Base-by-base conservation (phyloP, 2,329 filamentous ascomycete species). In the Pseudogymnoascus sp. region DNA sequence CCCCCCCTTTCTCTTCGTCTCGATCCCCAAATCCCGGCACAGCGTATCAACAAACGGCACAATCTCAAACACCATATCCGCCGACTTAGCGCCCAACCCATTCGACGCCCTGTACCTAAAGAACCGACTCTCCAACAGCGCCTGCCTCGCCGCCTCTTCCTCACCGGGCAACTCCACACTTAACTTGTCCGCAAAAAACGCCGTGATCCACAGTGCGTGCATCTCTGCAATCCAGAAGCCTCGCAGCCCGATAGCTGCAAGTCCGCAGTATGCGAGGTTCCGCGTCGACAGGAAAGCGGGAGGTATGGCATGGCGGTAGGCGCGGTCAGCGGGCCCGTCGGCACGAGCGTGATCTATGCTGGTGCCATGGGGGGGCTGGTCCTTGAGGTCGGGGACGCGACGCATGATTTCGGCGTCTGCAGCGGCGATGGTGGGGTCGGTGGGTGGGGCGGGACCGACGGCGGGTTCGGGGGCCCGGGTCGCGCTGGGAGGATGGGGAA, bases 21-120 rank as follows among this genome's bases (percentile, higher is more conserved):
- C 75, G 61, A 91, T 72, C 0, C 83, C 87, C 63, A 91, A 68
- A 71, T 93, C 89, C 5, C 76, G 74, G 65, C 89, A 71, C 69
- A 93, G 71, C 69, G 86, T 68, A 72, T 92, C 89, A 12, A 90
- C 71, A 61, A 90, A 93, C 3, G 88, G 88, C 60, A 93, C 72
- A 0, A 82, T 83, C 71, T 93, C 90, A 69, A 92, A 92, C 14
- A 90, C 85, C 67, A 91, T 87, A 71, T 89, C 88, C 0, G 86
- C 86, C 61, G 80, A 79, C 69, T 78, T 79, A 43, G 77, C 77
- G 1, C 88, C 88, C 68, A 85, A 85, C 0, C 88, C 88, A 5
- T 77, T 80, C 1, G 86, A 84, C 67, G 89, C 89, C 31, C 89
- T 80, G 81, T 85, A 87, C 66, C 80, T 84, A 7, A 87, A 86